Evolutionary conservation across 2,329 filamentous ascomycete species (phyloP), one percentile per base, ranked within the genome.

Genomic region (Aspergillus phoenicis): DNA sequence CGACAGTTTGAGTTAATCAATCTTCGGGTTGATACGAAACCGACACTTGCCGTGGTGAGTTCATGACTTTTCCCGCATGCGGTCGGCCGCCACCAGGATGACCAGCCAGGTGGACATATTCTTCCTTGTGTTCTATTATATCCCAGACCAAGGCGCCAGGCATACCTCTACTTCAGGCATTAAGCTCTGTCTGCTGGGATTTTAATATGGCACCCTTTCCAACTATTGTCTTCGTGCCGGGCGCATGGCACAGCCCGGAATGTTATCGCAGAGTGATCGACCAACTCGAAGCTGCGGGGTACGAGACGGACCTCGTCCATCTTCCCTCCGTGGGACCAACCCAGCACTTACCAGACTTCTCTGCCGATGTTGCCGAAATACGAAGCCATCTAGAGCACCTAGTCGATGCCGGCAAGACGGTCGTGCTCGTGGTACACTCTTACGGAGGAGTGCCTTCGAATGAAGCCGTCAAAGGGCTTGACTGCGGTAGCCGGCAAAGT

Each of bases 361-460:
- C 55, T 2, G 41, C 30, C 11, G 59, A 61, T 41, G 36, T 58
- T 1, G 8, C 10, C 4, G 22, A 57, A 2, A 45, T 57, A 28
- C 24, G 49, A 13, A 7, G 8, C 8, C 30, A 56, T n/a, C 36
- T 52, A 24, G 15, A 17, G 7, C 26, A n/a, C 4, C 20, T 51
- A 20, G 59, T 41, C 10, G 30, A 48, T 6, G 30, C 30, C n/a
- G 54, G 41, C 13, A 54, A 57, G 15, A 33, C 43, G 6, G 41
- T 61, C 8, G 30, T 61, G 8, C 26, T 61, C 0, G 54, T 61
- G 8, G 48, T 48, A n/a, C 59, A 61, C 30, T 61, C 59, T 13
- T 61, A 61, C 41, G 49, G 59, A 5, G 59, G 54, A 4, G 10
- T 57, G 7, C 45, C 49, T 6, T 39, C 47, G 1, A 52, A 17